Evolutionary conservation across 2,329 filamentous ascomycete species (phyloP), one percentile per base, ranked within the genome.

Genomic region (Fusarium caatingaense): DNA sequence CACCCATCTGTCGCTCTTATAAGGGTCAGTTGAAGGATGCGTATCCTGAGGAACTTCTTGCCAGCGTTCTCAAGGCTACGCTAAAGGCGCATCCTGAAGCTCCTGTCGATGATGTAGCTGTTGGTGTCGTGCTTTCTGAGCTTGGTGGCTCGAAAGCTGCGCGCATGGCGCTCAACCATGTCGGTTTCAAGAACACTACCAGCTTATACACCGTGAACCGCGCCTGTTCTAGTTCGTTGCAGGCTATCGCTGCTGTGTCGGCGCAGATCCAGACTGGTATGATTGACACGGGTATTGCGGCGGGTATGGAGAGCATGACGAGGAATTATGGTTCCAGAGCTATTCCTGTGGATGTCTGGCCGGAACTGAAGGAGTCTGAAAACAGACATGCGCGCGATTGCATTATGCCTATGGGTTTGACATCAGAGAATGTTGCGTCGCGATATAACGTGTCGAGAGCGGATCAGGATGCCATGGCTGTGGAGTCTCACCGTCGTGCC

Each of bases 251-350:
- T 2, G 83, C 85, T 16, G 85, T 97, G 5, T 92, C 92, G 8
- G 89, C 91, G 60, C 86, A 91, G 67, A 96, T 98, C 73, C 87
- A 89, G n/a, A 85, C 87, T 0, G 93, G 92, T 3, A 87, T 88
- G 72, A 91, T 95, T 54, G 87, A 90, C 66, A 84, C 86, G 0
- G 94, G 93, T 64, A 89, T 98, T 66, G 94, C 90, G 12, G 94
- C 92, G 3, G 94, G 94, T 30, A 97, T 97, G 92, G 94, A 98
- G 86, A 95, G 92, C 82, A 98, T 98, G 94, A 97, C 93, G 69
- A 84, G 91, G 71, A 97, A 97, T 82, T 98, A 98, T 80, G 94
- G 91, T 54, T 89, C 85, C 27, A 85, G 89, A 60, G 94, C 94
- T n/a, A 96, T 98, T 45, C 94, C 94, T 0, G 90, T 89, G 1